phyloP scores from a whole-genome alignment of 495 filamentous ascomycete genomes.

The Penicillium malachiteum region DNA sequence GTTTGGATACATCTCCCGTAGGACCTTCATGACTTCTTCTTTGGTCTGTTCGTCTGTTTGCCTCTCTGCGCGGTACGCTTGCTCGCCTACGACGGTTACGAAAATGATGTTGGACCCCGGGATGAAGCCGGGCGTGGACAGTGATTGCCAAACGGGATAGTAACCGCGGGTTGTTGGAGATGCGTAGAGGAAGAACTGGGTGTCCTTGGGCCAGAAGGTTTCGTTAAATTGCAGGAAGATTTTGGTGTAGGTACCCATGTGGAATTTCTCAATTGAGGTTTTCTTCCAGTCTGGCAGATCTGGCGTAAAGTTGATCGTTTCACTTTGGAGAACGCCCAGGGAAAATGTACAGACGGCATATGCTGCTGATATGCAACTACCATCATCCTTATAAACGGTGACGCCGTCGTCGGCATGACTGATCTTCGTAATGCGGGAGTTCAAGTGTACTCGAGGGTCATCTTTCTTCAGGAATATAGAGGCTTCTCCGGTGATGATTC shows the following conservation, averaged over 20 bases:
- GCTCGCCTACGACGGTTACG: conserved; percentile 60
- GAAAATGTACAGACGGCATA: conserved; percentile 61
- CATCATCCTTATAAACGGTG: conserved; percentile 54
- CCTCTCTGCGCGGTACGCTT: conserved; percentile 63
- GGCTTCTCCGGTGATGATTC: conserved; percentile 61
- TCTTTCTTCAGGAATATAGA: conserved; percentile 55
- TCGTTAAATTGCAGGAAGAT: conserved; percentile 73
- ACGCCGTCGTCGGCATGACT: conserved; percentile 55
- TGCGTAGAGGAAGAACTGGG: conserved; percentile 72
- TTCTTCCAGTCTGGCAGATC: conserved; percentile 66
- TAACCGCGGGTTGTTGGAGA: conserved; percentile 60
- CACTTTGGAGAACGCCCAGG: conserved; percentile 67
- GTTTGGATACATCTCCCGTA: conserved; percentile 65
- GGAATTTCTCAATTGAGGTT: conserved; percentile 62
- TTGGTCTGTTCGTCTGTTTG: conserved; percentile 63
- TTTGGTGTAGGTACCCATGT: conserved; percentile 77
- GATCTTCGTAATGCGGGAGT: conserved; percentile 59
- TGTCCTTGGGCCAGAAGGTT: conserved; percentile 67
- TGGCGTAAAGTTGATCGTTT: conserved; percentile 60
- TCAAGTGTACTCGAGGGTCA: conserved; percentile 59
- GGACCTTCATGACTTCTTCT: conserved; percentile 57
- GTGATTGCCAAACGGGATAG: conserved; percentile 71
- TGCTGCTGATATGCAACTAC: conserved; percentile 60
- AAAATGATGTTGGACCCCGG: conserved; percentile 67
- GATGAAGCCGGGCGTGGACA: conserved; percentile 58